phyloP scores from a whole-genome alignment of 176 grass and related monocot genomes.

The Triticum turgidum region DNA sequence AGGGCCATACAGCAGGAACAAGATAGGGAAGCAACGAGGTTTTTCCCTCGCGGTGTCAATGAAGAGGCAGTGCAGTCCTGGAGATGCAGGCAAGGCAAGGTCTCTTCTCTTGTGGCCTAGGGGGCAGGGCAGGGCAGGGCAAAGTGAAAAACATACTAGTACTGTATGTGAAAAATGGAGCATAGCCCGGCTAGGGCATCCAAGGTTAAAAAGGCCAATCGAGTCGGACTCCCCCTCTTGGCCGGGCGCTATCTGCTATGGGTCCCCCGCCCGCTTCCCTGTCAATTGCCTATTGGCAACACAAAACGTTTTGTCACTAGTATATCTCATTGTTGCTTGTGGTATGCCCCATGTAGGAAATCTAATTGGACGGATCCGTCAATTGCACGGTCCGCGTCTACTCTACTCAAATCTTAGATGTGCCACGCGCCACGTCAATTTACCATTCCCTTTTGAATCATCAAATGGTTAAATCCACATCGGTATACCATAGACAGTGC shows the following conservation, averaged over 20 bases:
- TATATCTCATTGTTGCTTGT: neutral
- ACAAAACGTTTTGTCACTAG: too few relatives aligned
- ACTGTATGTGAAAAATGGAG: neutral
- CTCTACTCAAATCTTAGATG: too few relatives aligned
- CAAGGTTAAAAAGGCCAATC: conserved; percentile 2
- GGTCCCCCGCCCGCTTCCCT: neutral
- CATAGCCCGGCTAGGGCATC: conserved; percentile 13
- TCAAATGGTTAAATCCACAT: too few relatives aligned
- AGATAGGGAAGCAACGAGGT: conserved; percentile 8
- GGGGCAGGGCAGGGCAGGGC: conserved; percentile 19
- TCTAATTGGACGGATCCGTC: too few relatives aligned
- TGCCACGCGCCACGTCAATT: too few relatives aligned
- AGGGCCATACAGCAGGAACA: neutral
- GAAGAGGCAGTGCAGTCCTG: neutral
- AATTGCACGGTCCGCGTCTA: neutral
- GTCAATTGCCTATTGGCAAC: neutral
- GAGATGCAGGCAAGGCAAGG: neutral
- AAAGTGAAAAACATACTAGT: neutral
- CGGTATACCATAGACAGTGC: too few relatives aligned
- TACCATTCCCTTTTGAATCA: too few relatives aligned
- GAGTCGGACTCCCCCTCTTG: neutral
- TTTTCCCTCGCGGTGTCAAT: too few relatives aligned
- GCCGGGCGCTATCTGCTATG: conserved; percentile 9
- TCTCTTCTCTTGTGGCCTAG: neutral
- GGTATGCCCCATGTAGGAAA: neutral